These are phyloP conservation scores for Saitozyma podzolica DNA, from an alignment of 768 basidiomycete species.

Conservation along the genomic window DNA sequence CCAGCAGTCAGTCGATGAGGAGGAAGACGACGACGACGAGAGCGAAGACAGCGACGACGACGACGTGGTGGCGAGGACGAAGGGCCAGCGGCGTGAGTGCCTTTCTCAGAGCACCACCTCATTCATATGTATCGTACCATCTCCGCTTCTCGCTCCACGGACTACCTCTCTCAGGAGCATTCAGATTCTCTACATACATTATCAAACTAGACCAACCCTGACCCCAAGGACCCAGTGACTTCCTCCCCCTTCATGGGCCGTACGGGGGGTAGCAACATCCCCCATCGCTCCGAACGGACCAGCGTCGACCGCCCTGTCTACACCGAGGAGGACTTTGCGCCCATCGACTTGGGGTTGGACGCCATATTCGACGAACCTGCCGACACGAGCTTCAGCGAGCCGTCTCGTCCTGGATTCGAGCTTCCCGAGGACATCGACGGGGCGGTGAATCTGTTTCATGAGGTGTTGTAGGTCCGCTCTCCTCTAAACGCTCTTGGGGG, in stretches of 20 bases:
- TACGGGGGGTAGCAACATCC: conserved; percentile 16
- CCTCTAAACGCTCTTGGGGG: too few species aligned
- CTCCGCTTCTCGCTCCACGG: too few species aligned
- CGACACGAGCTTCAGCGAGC: conserved; percentile 10
- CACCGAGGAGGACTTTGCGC: conserved; percentile 5
- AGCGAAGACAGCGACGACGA: conserved; percentile 13
- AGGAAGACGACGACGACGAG: conserved; percentile 21
- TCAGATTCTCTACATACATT: too few species aligned
- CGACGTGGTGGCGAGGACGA: not conserved
- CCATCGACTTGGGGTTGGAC: conserved; percentile 10
- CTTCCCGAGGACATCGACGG: too few species aligned
- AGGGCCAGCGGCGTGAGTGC: conserved; percentile 11
- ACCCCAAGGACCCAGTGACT: too few species aligned
- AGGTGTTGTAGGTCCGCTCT: too few species aligned
- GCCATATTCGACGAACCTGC: conserved; percentile 1
- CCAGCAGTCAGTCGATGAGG: conserved; percentile 13
- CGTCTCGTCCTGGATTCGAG: not conserved
- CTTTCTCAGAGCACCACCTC: not conserved
- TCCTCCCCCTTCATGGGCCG: too few species aligned
- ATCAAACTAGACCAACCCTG: too few species aligned
- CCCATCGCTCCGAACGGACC: conserved; percentile 23
- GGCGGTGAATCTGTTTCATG: too few species aligned
- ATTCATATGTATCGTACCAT: not conserved
- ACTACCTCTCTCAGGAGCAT: too few species aligned
- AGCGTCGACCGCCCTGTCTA: not conserved